Base-by-base conservation (phyloP, 2,329 filamentous ascomycete genomes). In the Diplodia corticola region DNA sequence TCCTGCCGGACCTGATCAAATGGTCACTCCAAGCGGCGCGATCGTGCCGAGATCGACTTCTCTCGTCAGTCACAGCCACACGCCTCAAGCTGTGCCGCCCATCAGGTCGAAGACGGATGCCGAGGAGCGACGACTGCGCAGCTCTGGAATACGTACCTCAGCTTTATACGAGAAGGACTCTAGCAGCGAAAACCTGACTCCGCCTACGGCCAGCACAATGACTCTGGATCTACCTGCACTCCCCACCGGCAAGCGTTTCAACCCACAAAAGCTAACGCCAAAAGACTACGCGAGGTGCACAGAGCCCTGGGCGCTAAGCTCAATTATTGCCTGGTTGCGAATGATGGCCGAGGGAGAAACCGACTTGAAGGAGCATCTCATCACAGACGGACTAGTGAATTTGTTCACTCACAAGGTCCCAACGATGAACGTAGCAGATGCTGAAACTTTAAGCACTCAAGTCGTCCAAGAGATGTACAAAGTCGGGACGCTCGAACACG, bases 351-450 rank as follows among this genome's bases (percentile, higher is more conserved):
- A 97, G 71, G 93, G 94, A 46, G 94, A 97, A 74, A 88, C 89
- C 12, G 93, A 99, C 77, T 81, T 99, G 54, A 93, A 91, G 75
- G 87, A 91, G 74, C 91, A 92, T 73, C 89, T 91, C 1, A 88
- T 99, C 61, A 89, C 92, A 67, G 93, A 98, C 71, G 93, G 92
- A 2, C 84, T 99, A 49, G 89, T 97, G 49, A 91, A 89, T 33
- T 82, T 99, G 6, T 98, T 99, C 76, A 96, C 92, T 1, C 87
- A 91, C 79, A 98, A 97, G 78, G 93, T 99, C 0, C 93, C 95
- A 0, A 99, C 93, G 0, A 97, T 99, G 92, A 98, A 99, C 72
- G 94, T 95, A 49, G 93, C 94, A 5, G 96, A 99, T 81, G 95
- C 95, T 0, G 95, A 99, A 76, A 90, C 89, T 0, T 83, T 99